A percentile compares a stretch with the other conserved stretches of the same genome.
These are phyloP conservation scores for Astrocystis sublimbata DNA, from an alignment of 495 filamentous ascomycete species.

Conservation along the genomic window DNA sequence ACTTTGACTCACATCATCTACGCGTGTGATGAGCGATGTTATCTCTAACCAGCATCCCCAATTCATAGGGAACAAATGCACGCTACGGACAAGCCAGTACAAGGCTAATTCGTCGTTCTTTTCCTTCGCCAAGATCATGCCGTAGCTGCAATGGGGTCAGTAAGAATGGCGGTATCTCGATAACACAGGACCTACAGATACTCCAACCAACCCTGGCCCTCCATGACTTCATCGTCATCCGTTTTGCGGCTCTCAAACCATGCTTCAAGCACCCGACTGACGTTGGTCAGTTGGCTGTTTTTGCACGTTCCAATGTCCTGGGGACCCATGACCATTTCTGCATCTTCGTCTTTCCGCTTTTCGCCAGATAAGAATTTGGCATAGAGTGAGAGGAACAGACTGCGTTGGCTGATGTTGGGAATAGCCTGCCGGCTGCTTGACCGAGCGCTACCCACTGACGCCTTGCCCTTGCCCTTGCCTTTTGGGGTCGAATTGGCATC, in stretches of 20 bases:
- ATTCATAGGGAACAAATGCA: slow-evolving; percentile 85
- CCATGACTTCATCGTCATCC: slow-evolving; percentile 54
- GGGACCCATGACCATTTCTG: slow-evolving; percentile 95
- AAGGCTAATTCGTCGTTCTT: slow-evolving; percentile 85
- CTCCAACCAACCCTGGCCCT: slow-evolving; percentile 89
- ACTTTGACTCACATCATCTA: slow-evolving; percentile 70
- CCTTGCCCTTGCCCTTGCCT: slow-evolving; percentile 54
- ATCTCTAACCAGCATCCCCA: slow-evolving; percentile 97
- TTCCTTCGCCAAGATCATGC: slow-evolving; percentile 82
- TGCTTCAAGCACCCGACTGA: slow-evolving; percentile 72
- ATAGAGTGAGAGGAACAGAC: slow-evolving; percentile 90
- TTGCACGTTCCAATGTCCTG: slow-evolving; percentile 78
- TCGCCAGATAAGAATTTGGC: slow-evolving; percentile 91
- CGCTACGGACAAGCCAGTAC: slow-evolving; percentile 78
- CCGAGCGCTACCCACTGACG: slow-evolving; percentile 32
- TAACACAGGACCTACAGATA: slow-evolving; percentile 60
- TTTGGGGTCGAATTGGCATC: slow-evolving; percentile 44
- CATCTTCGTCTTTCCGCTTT: slow-evolving; percentile 93
- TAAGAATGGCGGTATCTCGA: not conserved
- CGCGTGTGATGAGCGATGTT: slow-evolving; percentile 66
- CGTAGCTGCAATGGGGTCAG: slow-evolving; percentile 53
- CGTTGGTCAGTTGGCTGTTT: slow-evolving; percentile 77
- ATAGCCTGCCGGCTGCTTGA: slow-evolving; percentile 28
- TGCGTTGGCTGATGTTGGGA: slow-evolving; percentile 72
- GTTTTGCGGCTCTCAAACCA: slow-evolving; percentile 68